Conservation (phyloP, 176 grass and related monocot species). For the Aegilops speltoides region DNA sequence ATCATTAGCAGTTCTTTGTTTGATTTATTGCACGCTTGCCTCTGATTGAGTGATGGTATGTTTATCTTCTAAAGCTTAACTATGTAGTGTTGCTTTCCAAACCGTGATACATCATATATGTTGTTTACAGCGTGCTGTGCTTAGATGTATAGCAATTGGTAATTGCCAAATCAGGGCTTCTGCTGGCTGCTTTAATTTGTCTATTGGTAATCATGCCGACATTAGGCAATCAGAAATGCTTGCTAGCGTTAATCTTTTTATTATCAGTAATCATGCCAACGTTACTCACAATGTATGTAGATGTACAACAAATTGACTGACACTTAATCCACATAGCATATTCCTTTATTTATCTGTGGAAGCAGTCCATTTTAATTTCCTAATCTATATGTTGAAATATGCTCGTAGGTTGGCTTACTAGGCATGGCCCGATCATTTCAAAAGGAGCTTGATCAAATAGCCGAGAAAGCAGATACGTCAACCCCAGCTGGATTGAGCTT, state of each 20-base stretch:
- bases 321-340: background rate
- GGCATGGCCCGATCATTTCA: slow-evolving; percentile 96
- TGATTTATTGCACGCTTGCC: background rate
- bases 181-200: background rate
- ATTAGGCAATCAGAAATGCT: background rate
- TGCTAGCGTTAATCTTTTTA: background rate
- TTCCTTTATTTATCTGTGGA: background rate
- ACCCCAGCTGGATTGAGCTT: slow-evolving; percentile 84
- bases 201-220: background rate
- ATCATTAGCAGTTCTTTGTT: background rate
- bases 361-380: background rate
- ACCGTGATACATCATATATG: background rate
- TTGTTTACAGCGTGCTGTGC: background rate
- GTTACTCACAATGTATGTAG: background rate
- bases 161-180: background rate
- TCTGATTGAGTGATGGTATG: background rate
- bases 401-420: slow-evolving; percentile 85
- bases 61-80: background rate
- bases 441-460: slow-evolving; percentile 93
- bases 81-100: background rate
- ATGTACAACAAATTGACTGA: background rate
- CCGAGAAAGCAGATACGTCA: slow-evolving; percentile 92
- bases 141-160: background rate
- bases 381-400: slow-evolving; percentile 19
- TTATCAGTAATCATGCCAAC: background rate